Base-by-base conservation (phyloP, 1,284 basidiomycete species). In the Bondarzewia mesenterica region DNA sequence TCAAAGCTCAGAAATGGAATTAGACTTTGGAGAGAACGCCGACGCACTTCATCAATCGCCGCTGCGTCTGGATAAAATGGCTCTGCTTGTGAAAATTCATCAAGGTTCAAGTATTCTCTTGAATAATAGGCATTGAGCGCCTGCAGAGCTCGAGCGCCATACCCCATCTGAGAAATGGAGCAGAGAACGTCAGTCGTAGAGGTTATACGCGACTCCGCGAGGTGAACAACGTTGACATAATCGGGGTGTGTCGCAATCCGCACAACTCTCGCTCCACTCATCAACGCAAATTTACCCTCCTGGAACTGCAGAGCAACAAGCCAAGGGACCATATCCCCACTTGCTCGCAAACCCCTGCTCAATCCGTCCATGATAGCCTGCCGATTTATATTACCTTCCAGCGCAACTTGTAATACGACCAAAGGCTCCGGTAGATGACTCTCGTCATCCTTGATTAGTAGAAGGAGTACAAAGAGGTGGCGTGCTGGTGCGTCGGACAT, bases 261-360 rank as follows among this genome's bases (percentile, higher is more conserved):
- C 18, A 99, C 95, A 20, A 99, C 71, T 44, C 96, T 74, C 3
- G 90, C 95, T 0, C 96, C 96, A 26, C 89, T 93, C 55, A 99
- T 70, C 67, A 79, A 74, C 4, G 92, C 95, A 67, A 99, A 99
- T 65, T 91, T 88, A 57, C 80, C 85, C 66, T 99, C 96, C 72
- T 98, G 93, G 75, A 93, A 99, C 67, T 96, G 93, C 64, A 95
- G 92, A 37, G 90, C 85, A 29, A 99, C 74, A 21, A 96, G 74
- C 96, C 96, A 99, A 1, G 96, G 96, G 54, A 99, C 97, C 78
- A 99, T 83, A 70, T 99, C 96, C 2, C 96, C 96, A 1, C 91
- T 88, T 4, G 89, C 86, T 51, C 89, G 74, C 58, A 84, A 72
- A 12, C 92, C 92, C 43, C 90, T 73, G 39, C 79, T 78, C 14